phyloP scores from a whole-genome alignment of 768 basidiomycete genomes.

The Rhodosporidiobolus sp. region DNA sequence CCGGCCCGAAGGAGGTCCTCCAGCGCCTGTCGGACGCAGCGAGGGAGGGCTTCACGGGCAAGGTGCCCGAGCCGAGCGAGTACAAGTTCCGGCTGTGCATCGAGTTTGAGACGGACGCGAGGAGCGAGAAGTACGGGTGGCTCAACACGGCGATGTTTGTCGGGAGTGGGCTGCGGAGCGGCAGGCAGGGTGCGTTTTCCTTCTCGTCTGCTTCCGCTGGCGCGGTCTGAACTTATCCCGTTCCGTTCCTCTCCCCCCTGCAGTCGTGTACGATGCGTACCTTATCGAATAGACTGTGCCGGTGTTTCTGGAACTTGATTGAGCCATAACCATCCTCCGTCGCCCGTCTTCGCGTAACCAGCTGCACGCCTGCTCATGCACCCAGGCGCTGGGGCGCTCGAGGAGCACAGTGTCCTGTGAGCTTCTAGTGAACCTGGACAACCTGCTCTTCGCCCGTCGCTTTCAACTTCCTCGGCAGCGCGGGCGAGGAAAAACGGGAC shows the following conservation, averaged over 20 bases:
- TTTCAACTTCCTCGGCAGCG: too few relatives aligned
- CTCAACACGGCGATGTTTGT: conserved; percentile 28
- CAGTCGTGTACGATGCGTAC: conserved; percentile 37
- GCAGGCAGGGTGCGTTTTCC: conserved; percentile 25
- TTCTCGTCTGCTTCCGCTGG: not conserved
- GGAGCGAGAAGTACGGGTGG: conserved; percentile 23
- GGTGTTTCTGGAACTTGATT: too few relatives aligned
- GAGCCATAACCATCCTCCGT: too few relatives aligned
- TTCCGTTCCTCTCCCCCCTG: too few relatives aligned
- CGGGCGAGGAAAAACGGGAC: too few relatives aligned
- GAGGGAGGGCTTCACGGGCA: conserved; percentile 8
- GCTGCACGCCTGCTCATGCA: too few relatives aligned
- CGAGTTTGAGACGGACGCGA: conserved; percentile 36
- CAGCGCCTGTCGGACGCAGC: conserved; percentile 19
- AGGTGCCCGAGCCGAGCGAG: conserved; percentile 23
- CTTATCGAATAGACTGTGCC: conserved; percentile 20
- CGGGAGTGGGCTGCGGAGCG: conserved; percentile 14
- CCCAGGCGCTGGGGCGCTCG: too few relatives aligned
- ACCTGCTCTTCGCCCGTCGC: too few relatives aligned
- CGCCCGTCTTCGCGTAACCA: too few relatives aligned
- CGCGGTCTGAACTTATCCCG: not conserved
- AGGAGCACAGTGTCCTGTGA: too few relatives aligned
- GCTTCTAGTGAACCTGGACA: too few relatives aligned
- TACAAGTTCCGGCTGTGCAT: conserved; percentile 34
- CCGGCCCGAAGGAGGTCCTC: conserved; percentile 25